Evolutionary conservation across 306 rosid species (phyloP).

Genomic region (Lablab purpureus): DNA sequence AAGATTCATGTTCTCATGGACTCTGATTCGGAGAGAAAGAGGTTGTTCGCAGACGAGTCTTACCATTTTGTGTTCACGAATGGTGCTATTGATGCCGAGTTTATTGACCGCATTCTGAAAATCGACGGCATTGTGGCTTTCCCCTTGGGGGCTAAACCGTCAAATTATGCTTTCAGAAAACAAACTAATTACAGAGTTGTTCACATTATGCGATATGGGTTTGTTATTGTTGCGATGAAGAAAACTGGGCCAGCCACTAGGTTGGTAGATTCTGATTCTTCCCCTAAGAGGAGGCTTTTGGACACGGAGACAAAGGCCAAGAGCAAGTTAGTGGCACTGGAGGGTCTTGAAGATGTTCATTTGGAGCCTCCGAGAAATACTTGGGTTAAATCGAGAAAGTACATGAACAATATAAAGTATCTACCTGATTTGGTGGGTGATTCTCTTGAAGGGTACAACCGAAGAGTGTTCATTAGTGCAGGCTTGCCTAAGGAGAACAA

Average conservation of each 20-base stretch:
- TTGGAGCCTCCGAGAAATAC: constrained; percentile 61
- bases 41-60: constrained; percentile 52
- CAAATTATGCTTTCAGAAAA: constrained; percentile 41
- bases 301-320: constrained; percentile 35
- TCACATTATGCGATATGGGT: constrained; percentile 51
- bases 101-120: constrained; percentile 61
- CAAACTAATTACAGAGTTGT: constrained; percentile 61
- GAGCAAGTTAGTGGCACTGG: constrained; percentile 20
- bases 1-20: constrained; percentile 48
- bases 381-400: constrained; percentile 37
- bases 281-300: constrained; percentile 56
- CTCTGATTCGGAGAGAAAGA: constrained; percentile 52
- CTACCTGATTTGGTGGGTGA: constrained; percentile 64
- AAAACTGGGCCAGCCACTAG: constrained; percentile 42
- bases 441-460: constrained; percentile 55
- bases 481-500: constrained; percentile 56
- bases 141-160: constrained; percentile 51
- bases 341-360: constrained; percentile 61
- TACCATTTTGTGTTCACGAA: constrained; percentile 64
- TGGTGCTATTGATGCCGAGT: constrained; percentile 48
- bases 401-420: constrained; percentile 63
- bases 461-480: constrained; percentile 56
- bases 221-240: constrained; percentile 63
- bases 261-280: constrained; percentile 8
- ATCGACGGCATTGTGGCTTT: constrained; percentile 68